Evolutionary conservation across 495 filamentous ascomycete species (phyloP).

Genomic region (Copromyces sp.): DNA sequence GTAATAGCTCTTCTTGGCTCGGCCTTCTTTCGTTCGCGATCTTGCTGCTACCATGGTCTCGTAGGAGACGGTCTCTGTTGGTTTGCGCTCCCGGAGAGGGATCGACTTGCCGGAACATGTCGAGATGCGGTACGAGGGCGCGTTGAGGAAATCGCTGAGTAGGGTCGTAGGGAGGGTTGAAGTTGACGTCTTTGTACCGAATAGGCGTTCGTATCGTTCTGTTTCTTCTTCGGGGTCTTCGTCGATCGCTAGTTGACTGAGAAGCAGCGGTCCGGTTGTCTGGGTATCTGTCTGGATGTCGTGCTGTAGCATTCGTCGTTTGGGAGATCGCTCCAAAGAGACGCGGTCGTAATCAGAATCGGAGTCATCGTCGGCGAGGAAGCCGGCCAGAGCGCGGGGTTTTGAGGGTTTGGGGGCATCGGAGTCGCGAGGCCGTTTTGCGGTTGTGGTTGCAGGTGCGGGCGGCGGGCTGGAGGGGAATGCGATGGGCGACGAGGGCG

Average conservation of each 20-base stretch:
- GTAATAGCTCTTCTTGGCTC: slow-evolving; percentile 76
- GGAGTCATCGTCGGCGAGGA: slow-evolving; percentile 39
- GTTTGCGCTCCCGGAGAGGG: slow-evolving; percentile 42
- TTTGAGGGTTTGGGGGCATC: slow-evolving; percentile 9
- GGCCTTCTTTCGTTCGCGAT: slow-evolving; percentile 55
- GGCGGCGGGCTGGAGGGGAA: slow-evolving; percentile 49
- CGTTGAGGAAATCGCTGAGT: slow-evolving; percentile 1
- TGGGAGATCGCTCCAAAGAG: slow-evolving; percentile 23
- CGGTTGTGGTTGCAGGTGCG: slow-evolving; percentile 10
- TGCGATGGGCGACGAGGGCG: slow-evolving; percentile 51
- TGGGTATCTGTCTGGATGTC: slow-evolving; percentile 2
- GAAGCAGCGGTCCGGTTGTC: background rate
- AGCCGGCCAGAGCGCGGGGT: slow-evolving; percentile 29
- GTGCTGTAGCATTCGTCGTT: slow-evolving; percentile 25
- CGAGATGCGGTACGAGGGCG: slow-evolving; percentile 38
- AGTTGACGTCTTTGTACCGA: slow-evolving; percentile 1
- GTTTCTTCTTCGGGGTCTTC: slow-evolving; percentile 14
- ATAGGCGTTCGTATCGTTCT: slow-evolving; percentile 20
- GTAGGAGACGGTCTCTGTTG: slow-evolving; percentile 44
- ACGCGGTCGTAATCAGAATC: slow-evolving; percentile 27
- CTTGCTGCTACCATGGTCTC: slow-evolving; percentile 59
- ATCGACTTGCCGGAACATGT: slow-evolving; percentile 58
- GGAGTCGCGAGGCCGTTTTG: slow-evolving; percentile 27
- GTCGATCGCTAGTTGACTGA: slow-evolving; percentile 9
- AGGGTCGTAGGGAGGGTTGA: slow-evolving; percentile 1